Conservation (phyloP, 2,329 filamentous ascomycete genomes). For the Hortaea werneckii region DNA sequence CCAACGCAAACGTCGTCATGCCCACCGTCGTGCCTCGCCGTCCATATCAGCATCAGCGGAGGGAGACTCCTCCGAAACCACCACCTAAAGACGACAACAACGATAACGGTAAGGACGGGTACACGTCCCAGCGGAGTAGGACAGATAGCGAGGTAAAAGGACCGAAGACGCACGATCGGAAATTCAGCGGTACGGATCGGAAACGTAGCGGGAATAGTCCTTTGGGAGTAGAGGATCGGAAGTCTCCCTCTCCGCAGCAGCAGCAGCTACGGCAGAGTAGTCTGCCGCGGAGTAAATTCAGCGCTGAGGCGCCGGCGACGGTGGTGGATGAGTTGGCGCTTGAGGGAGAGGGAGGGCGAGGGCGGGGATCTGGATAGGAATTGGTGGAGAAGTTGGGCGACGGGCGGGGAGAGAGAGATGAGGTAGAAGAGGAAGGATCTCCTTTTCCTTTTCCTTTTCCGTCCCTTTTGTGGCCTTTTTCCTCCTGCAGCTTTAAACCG, state of each 20-base stretch:
- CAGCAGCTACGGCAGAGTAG: background rate
- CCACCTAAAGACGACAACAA: slow-evolving; percentile 6
- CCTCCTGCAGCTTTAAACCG: too few relatives aligned
- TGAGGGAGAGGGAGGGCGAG: background rate
- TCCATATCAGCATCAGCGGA: background rate
- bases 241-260: too few relatives aligned
- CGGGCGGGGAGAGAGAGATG: too few relatives aligned
- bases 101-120: too few relatives aligned
- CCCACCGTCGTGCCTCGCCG: slow-evolving; percentile 4
- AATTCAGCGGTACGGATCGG: too few relatives aligned
- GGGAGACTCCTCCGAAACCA: slow-evolving; percentile 1
- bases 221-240: too few relatives aligned
- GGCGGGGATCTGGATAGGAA: too few relatives aligned
- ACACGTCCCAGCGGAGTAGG: background rate
- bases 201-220: too few relatives aligned
- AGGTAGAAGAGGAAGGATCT: too few relatives aligned
- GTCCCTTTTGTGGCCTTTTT: too few relatives aligned
- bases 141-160: background rate
- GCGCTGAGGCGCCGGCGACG: slow-evolving; percentile 1
- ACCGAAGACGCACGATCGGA: background rate
- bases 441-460: too few relatives aligned
- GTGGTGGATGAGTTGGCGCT: background rate
- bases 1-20: slow-evolving; percentile 6
- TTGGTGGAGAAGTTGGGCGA: too few relatives aligned
- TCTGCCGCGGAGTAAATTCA: slow-evolving; percentile 1